These are phyloP conservation scores for Nyssa sinensis DNA, from an alignment of 148 eudicot species.

Conservation along the genomic window DNA sequence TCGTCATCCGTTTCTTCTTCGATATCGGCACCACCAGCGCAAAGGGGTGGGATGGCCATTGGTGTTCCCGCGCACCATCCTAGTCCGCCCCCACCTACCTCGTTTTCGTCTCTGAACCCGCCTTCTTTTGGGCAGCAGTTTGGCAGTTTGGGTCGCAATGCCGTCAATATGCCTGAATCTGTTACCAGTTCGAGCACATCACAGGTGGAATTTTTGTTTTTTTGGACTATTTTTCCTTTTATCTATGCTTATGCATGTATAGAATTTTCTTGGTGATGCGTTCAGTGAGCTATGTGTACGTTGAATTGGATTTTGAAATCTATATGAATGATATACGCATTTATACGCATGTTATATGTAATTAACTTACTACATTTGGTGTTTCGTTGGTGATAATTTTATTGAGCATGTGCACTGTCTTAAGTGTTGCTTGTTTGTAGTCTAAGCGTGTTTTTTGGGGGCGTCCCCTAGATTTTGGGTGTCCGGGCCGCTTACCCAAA, in stretches of 20 bases:
- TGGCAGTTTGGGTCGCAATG: conserved; percentile 28
- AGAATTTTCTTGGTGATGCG: background rate
- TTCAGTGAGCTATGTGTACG: background rate
- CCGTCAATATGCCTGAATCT: conserved; percentile 29
- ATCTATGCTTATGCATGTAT: background rate
- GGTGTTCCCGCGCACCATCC: conserved; percentile 67
- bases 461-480: background rate
- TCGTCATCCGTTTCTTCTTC: conserved; percentile 12
- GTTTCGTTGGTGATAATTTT: background rate
- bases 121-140: conserved; percentile 41
- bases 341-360: background rate
- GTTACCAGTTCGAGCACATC: conserved; percentile 22
- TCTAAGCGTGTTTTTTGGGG: conserved; percentile 4
- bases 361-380: background rate
- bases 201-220: conserved; percentile 22
- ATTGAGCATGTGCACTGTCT: background rate
- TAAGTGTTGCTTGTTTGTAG: background rate
- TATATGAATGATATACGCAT: background rate
- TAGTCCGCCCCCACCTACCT: conserved; percentile 31
- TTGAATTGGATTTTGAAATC: background rate
- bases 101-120: conserved; percentile 36
- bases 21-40: conserved; percentile 14
- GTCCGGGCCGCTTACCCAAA: too few relatives aligned
- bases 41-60: conserved; percentile 59
- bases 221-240: conserved; percentile 5